Base-by-base conservation (phyloP, 129 eudicot species). In the Pittosporum tobira region DNA sequence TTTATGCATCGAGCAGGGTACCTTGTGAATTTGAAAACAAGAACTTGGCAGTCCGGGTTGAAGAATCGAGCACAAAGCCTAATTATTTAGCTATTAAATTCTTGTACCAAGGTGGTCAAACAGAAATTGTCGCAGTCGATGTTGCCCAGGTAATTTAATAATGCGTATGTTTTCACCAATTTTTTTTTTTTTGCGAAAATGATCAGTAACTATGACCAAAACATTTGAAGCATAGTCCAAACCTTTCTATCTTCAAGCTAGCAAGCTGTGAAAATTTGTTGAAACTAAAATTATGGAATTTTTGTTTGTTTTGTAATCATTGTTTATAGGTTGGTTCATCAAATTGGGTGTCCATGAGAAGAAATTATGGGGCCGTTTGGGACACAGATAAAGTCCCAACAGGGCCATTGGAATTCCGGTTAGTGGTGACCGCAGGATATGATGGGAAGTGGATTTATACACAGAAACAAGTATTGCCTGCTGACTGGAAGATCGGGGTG, bases 31-130 rank as follows among this genome's bases (percentile, higher is more conserved):
- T 80, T 84, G 73, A 80, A 69, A 78, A 74, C 57, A 68, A 76
- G 65, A 85, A 80, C 46, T 43, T 90, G 46, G 84, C 82, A 0
- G 30, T 90, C 29, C 75, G 87, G 36, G 97, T 90, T 57, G 97
- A 90, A 71, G 97, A 85, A 78, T 75, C 82, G 23, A 90, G 97
- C 83, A 55, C 72, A 21, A 75, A 77, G 67, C 87, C 74, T 0
- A 23, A 76, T 42, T 77, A 80, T 67, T 71, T 90, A 54, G 82
- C 94, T 16, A 70, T 90, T 25, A 82, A 80, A 57, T 59, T 90
- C 63, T 52, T 90, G 59, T 83, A 77, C 66, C 95, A 85, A 80
- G 97, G 95, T 62, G 95, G 97, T 37, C 94, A 90, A 71, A 90
- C 97, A 2, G 89, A 85, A 67, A 90, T 90, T 45, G 75, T 77